These are phyloP conservation scores for Gossypium schwendimanii DNA, from an alignment of 441 rosid species.

Conservation along the genomic window DNA sequence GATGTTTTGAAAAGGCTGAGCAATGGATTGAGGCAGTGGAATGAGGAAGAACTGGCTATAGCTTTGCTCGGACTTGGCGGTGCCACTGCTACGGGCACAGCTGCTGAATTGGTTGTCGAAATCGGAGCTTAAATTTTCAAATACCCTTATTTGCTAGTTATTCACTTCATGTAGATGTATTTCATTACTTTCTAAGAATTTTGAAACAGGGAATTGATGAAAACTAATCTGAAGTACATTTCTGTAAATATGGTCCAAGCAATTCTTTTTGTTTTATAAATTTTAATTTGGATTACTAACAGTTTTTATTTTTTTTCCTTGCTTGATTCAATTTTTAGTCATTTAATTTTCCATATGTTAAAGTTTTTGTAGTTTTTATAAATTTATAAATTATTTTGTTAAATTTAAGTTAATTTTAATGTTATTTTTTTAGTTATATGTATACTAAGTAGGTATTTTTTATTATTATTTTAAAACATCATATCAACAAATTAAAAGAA, in stretches of 20 bases:
- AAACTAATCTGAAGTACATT: neutral
- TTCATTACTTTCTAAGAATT: neutral
- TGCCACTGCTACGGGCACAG: conserved; percentile 51
- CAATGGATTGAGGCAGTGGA: conserved; percentile 69
- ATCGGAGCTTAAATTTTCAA: conserved; percentile 13
- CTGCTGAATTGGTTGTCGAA: conserved; percentile 69
- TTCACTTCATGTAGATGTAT: neutral
- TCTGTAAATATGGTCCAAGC: neutral
- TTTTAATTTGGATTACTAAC: neutral
- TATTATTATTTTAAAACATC: too few species aligned
- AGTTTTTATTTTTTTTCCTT: neutral
- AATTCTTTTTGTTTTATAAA: neutral
- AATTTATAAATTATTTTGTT: too few species aligned
- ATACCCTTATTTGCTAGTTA: neutral
- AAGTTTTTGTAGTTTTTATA: neutral
- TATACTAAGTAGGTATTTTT: too few species aligned
- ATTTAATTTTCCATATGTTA: neutral
- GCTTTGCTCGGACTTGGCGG: conserved; percentile 75
- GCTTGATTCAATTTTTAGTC: neutral
- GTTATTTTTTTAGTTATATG: too few species aligned
- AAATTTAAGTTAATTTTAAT: too few species aligned
- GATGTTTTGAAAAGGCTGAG: conserved; percentile 74
- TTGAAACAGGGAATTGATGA: neutral
- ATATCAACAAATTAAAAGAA: too few species aligned
- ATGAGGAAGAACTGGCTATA: conserved; percentile 74